Evolutionary conservation across 169 alveolate genomes (phyloP).

Genomic region (Plasmodium chabaudi): DNA sequence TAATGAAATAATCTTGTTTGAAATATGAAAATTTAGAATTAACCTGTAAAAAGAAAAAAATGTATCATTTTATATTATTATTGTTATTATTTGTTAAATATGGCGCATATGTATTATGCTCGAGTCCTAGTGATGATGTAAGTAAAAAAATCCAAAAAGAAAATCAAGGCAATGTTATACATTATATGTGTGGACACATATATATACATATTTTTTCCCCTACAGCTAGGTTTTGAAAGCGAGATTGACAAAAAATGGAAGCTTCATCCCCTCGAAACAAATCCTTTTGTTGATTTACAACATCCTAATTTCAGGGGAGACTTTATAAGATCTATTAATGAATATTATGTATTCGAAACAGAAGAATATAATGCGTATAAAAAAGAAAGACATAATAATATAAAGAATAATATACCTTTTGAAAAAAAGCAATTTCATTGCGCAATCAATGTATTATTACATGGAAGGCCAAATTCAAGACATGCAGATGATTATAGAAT

Average conservation of each 20-base stretch:
- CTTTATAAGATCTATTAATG: conserved; percentile 57
- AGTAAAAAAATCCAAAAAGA: conserved; percentile 2
- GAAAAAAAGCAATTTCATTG: conserved; percentile 44
- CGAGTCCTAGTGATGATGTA: conserved; percentile 16
- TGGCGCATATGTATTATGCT: conserved; percentile 24
- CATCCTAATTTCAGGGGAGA: conserved; percentile 74
- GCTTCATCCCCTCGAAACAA: conserved; percentile 41
- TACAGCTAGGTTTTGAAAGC: conserved; percentile 4
- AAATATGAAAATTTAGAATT: neutral
- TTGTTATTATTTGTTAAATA: conserved; percentile 38
- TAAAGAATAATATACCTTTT: conserved; percentile 21
- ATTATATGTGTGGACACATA: neutral
- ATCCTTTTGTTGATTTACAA: conserved; percentile 59
- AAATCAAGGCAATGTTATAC: neutral
- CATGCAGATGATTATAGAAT: conserved; percentile 30
- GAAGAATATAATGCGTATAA: conserved; percentile 52
- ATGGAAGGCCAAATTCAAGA: conserved; percentile 71
- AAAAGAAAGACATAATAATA: conserved; percentile 57
- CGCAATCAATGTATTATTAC: conserved; percentile 26
- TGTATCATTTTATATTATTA: conserved; percentile 44
- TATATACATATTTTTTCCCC: neutral
- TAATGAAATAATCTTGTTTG: conserved; percentile 11
- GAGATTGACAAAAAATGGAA: conserved; percentile 69
- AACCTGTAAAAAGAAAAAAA: conserved; percentile 16
- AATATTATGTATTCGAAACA: conserved; percentile 71